phyloP scores from a whole-genome alignment of 2,329 filamentous ascomycete genomes.

The Gremmenia infestans region DNA sequence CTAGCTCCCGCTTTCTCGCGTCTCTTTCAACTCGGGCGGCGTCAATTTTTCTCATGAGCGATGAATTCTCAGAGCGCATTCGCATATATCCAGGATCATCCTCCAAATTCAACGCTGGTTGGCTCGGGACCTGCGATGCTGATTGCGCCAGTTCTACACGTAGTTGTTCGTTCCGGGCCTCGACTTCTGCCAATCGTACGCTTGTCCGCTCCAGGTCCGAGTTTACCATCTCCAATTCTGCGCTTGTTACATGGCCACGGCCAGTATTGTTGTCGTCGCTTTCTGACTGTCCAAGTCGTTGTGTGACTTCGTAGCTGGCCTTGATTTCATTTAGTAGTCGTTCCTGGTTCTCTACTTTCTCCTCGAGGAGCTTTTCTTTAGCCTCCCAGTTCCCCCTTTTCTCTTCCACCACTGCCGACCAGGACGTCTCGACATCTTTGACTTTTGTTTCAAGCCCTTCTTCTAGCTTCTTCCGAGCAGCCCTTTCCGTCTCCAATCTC shows the following conservation, averaged over 20 bases:
- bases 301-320: constrained; percentile 93
- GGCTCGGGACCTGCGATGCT: constrained; percentile 64
- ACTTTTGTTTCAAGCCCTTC: constrained; percentile 71
- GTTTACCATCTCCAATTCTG: constrained; percentile 89
- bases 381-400: constrained; percentile 95
- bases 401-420: constrained; percentile 84
- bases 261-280: constrained; percentile 52
- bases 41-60: constrained; percentile 83
- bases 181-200: constrained; percentile 79
- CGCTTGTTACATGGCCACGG: constrained; percentile 67
- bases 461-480: constrained; percentile 69
- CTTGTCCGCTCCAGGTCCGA: constrained; percentile 89
- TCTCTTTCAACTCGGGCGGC: constrained; percentile 79
- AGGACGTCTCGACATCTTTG: constrained; percentile 85
- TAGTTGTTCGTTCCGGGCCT: constrained; percentile 90
- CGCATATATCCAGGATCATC: constrained; percentile 88
- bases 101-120: constrained; percentile 61
- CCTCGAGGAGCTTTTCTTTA: constrained; percentile 84
- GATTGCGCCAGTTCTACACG: constrained; percentile 85
- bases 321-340: constrained; percentile 89
- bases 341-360: constrained; percentile 93
- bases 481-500: constrained; percentile 72
- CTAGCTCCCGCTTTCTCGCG: constrained; percentile 68
- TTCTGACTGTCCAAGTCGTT: constrained; percentile 73
- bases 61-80: constrained; percentile 88